These are phyloP conservation scores for Raffaelea albimanens DNA, from an alignment of 2,329 filamentous ascomycete species.

Conservation along the genomic window DNA sequence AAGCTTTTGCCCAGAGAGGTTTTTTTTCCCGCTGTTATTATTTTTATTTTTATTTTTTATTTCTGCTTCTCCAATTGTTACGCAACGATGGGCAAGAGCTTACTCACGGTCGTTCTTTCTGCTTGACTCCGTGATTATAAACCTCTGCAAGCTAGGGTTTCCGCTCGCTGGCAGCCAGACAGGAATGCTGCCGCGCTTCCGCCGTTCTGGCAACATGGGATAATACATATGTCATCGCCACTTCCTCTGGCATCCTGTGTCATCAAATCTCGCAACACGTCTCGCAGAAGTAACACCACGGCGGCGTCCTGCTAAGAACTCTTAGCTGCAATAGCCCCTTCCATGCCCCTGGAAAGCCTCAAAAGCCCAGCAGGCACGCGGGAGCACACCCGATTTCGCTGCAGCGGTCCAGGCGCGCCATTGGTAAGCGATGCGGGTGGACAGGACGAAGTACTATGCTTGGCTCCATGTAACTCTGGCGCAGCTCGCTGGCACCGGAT, in stretches of 20 bases:
- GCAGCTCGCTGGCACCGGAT: neutral
- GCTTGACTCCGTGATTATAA: too few species aligned
- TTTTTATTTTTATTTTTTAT: neutral
- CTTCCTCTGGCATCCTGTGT: too few species aligned
- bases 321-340: too few species aligned
- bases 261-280: too few species aligned
- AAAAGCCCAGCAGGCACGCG: neutral
- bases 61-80: neutral
- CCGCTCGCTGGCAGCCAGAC: too few species aligned
- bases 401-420: neutral
- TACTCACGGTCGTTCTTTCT: constrained; percentile 4
- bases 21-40: neutral
- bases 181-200: too few species aligned
- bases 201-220: too few species aligned
- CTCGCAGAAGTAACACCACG: too few species aligned
- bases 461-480: neutral
- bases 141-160: too few species aligned
- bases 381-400: constrained; percentile 1
- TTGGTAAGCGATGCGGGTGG: constrained; percentile 3
- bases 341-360: too few species aligned
- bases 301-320: too few species aligned
- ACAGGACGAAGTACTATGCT: neutral
- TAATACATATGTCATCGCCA: too few species aligned
- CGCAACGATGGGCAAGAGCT: neutral
- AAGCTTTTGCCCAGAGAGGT: neutral